phyloP scores from a whole-genome alignment of 169 alveolate species.

The Perkinsus chesapeaki region DNA sequence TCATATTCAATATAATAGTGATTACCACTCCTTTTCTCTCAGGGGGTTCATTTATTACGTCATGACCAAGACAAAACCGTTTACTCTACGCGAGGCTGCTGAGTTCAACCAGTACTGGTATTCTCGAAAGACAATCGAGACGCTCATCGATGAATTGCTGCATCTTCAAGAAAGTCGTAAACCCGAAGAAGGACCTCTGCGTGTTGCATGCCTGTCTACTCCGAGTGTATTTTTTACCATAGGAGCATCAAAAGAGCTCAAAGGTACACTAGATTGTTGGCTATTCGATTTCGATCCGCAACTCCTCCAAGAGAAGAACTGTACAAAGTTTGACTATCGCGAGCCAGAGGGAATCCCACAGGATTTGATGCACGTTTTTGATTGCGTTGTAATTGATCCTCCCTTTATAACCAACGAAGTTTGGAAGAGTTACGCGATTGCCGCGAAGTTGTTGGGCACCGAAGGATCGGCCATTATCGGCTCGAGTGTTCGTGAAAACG shows the following conservation, averaged over 20 bases:
- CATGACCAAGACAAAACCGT: not conserved
- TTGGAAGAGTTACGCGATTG: constrained; percentile 55
- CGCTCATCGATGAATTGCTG: constrained; percentile 42
- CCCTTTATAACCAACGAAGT: constrained; percentile 71
- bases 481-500: constrained; percentile 60
- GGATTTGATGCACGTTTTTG: constrained; percentile 44
- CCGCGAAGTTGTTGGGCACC: constrained; percentile 45
- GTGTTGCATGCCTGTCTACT: constrained; percentile 50
- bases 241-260: constrained; percentile 18
- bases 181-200: constrained; percentile 9
- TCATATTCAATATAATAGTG: no score
- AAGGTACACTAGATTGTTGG: constrained; percentile 22
- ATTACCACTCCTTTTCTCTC: no score
- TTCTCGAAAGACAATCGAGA: constrained; percentile 50
- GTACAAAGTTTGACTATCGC: constrained; percentile 49
- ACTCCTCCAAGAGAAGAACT: constrained; percentile 50
- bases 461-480: constrained; percentile 37
- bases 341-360: constrained; percentile 44
- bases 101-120: constrained; percentile 68
- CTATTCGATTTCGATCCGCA: constrained; percentile 48
- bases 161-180: not conserved
- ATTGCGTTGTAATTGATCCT: constrained; percentile 63
- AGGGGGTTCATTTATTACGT: no score
- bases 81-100: constrained; percentile 36
- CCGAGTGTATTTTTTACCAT: constrained; percentile 50